Evolutionary conservation across 176 grass and related monocot species (phyloP).

Genomic region (Eragrostis nindensis): DNA sequence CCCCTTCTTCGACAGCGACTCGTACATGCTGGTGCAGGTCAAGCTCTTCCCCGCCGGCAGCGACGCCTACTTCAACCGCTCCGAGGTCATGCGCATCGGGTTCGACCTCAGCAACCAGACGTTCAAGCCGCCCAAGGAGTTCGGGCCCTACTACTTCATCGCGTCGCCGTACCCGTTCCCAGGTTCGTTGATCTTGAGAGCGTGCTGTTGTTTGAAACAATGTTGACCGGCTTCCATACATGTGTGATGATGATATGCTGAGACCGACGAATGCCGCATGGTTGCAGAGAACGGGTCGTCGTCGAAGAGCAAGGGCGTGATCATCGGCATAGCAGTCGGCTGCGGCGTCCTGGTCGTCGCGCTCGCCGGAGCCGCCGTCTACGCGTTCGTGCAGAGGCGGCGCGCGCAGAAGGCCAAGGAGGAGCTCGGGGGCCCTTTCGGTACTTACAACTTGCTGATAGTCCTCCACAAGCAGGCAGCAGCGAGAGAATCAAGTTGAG

Average conservation of each 20-base stretch:
- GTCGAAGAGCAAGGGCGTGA: conserved; percentile 58
- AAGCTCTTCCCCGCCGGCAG: conserved; percentile 74
- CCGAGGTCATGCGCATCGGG: conserved; percentile 74
- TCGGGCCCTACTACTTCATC: conserved; percentile 86
- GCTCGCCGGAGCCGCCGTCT: conserved; percentile 61
- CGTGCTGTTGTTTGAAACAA: too few species aligned
- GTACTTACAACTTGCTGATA: conserved; percentile 52
- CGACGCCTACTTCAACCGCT: conserved; percentile 69
- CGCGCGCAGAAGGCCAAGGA: conserved; percentile 67
- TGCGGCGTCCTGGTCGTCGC: conserved; percentile 69
- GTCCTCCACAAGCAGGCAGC: not conserved
- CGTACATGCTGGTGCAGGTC: conserved; percentile 71
- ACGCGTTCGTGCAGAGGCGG: conserved; percentile 67
- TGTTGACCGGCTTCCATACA: not conserved
- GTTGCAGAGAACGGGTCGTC: conserved; percentile 38
- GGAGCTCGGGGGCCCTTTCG: conserved; percentile 84
- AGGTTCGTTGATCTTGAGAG: conserved; percentile 48
- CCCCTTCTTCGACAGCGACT: conserved; percentile 66
- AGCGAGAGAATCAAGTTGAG: not conserved
- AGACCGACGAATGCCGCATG: not conserved
- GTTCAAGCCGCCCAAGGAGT: conserved; percentile 74
- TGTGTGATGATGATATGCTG: not conserved
- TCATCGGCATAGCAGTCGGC: conserved; percentile 80
- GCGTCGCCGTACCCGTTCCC: conserved; percentile 75
- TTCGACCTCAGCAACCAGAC: conserved; percentile 91